Evolutionary conservation across 306 rosid genomes (phyloP).

Genomic region (Quercus ilex): DNA sequence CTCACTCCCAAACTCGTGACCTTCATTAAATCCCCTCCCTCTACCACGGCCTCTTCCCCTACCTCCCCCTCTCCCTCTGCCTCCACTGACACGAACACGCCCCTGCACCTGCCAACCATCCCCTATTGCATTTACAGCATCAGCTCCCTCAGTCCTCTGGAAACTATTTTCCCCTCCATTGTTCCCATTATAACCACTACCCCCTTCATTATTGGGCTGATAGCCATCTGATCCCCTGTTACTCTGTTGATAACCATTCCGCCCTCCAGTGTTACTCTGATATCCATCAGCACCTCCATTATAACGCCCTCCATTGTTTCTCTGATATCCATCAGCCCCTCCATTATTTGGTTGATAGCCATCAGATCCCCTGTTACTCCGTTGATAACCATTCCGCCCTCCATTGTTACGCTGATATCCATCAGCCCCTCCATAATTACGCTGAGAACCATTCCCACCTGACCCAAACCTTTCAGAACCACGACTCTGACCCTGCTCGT

Average conservation of each 20-base stretch:
- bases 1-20: background rate
- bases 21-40: background rate
- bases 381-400: background rate
- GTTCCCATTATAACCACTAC: background rate
- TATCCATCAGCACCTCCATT: background rate
- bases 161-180: background rate
- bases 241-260: background rate
- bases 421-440: background rate
- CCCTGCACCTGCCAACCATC: constrained; percentile 2
- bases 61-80: constrained; percentile 1
- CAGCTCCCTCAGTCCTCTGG: background rate
- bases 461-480: background rate
- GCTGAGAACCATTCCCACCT: background rate
- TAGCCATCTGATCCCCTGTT: background rate
- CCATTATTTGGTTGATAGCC: background rate
- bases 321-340: background rate
- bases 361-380: background rate
- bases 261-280: background rate
- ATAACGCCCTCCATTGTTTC: background rate
- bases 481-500: background rate
- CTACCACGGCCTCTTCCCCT: constrained; percentile 3
- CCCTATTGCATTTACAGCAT: background rate
- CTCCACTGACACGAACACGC: background rate
- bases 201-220: background rate
- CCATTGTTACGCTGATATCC: background rate